A percentile compares a stretch with the other conserved stretches of the same genome.
phyloP scores from a whole-genome alignment of 2,329 filamentous ascomycete genomes.

The Apiospora rasikravindrae region DNA sequence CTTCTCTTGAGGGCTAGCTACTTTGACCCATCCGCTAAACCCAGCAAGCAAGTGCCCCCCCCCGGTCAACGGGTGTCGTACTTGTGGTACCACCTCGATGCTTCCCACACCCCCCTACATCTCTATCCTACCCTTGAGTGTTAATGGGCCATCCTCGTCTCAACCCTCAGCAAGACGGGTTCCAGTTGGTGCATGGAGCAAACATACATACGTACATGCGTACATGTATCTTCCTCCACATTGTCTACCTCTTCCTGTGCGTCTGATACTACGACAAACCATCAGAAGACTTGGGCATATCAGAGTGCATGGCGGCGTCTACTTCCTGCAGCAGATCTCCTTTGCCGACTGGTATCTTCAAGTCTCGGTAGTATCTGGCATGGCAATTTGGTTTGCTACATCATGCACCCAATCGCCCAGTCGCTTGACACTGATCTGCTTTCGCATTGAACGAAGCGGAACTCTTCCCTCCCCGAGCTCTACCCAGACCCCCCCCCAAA shows the following conservation, averaged over 20 bases:
- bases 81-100: slow-evolving; percentile 5
- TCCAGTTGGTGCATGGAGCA: slow-evolving; percentile 29
- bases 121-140: background rate
- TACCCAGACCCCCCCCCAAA: background rate
- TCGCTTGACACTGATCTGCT: slow-evolving; percentile 22
- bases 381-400: slow-evolving; percentile 34
- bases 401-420: slow-evolving; percentile 30
- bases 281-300: slow-evolving; percentile 17
- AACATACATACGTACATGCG: slow-evolving; percentile 44
- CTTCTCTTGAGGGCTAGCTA: background rate
- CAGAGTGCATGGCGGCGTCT: slow-evolving; percentile 29
- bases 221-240: slow-evolving; percentile 43
- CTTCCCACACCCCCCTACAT: slow-evolving; percentile 21
- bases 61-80: slow-evolving; percentile 15
- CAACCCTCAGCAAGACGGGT: slow-evolving; percentile 33
- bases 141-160: slow-evolving; percentile 24
- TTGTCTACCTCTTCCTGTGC: slow-evolving; percentile 39
- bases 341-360: slow-evolving; percentile 27
- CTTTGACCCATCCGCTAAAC: slow-evolving; percentile 14
- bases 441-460: background rate
- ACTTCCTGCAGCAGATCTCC: slow-evolving; percentile 33
- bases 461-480: background rate
- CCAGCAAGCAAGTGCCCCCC: slow-evolving; percentile 13
- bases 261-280: slow-evolving; percentile 37
- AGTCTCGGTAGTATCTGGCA: slow-evolving; percentile 27